phyloP scores from a whole-genome alignment of 2,329 filamentous ascomycete species.

The Capronia coronata region DNA sequence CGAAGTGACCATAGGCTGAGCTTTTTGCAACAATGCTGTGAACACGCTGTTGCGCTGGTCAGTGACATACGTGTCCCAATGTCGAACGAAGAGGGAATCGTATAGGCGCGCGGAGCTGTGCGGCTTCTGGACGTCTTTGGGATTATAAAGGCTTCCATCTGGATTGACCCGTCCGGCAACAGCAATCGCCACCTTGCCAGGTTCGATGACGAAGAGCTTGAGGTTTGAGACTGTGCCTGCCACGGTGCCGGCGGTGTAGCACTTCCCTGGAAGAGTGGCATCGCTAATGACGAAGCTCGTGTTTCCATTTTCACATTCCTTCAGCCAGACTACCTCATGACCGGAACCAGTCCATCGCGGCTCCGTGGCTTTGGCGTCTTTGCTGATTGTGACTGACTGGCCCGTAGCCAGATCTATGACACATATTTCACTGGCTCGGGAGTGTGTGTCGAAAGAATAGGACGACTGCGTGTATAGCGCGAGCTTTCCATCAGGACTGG shows the following conservation, averaged over 20 bases:
- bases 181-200: constrained; percentile 41
- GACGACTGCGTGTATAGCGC: constrained; percentile 44
- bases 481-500: constrained; percentile 43
- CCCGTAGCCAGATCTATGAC: constrained; percentile 41
- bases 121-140: constrained; percentile 44
- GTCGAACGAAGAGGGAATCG: constrained; percentile 47
- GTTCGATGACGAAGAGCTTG: constrained; percentile 39
- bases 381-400: constrained; percentile 39
- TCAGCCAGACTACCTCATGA: constrained; percentile 43
- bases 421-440: constrained; percentile 42
- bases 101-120: constrained; percentile 44
- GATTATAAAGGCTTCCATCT: constrained; percentile 46
- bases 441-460: constrained; percentile 47
- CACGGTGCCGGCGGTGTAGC: constrained; percentile 42
- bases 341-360: constrained; percentile 43
- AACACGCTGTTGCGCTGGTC: constrained; percentile 47
- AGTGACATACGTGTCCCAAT: constrained; percentile 48
- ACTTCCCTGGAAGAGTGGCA: constrained; percentile 36
- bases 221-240: constrained; percentile 43
- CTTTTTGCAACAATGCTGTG: constrained; percentile 42
- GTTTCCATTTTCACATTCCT: constrained; percentile 40
- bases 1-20: constrained; percentile 35
- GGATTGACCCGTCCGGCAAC: constrained; percentile 44
- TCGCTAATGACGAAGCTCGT: constrained; percentile 42
- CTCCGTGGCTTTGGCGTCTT: constrained; percentile 40